These are phyloP conservation scores for Aegilops speltoides DNA, from an alignment of 176 grass and related monocot genomes.

Conservation along the genomic window DNA sequence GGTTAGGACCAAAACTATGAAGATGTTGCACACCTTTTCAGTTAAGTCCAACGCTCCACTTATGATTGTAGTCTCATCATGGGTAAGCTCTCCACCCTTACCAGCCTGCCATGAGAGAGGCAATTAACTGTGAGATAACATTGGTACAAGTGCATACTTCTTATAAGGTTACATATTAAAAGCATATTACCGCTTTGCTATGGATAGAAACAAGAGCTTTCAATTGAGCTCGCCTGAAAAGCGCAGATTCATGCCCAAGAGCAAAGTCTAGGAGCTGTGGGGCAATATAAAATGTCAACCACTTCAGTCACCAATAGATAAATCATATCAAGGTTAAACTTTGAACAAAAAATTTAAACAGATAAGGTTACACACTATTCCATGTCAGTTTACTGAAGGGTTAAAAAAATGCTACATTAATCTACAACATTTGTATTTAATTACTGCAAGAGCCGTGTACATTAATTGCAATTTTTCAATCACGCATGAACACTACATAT, in stretches of 20 bases:
- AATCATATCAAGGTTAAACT: slow-evolving; percentile 24
- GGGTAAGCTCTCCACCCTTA: slow-evolving; percentile 99
- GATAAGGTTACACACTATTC: background rate
- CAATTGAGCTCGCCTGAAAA: slow-evolving; percentile 96
- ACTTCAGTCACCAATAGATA: slow-evolving; percentile 22
- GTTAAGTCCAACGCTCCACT: slow-evolving; percentile 98
- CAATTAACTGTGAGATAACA: slow-evolving; percentile 15
- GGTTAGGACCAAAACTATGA: slow-evolving; percentile 4
- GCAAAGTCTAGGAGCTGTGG: slow-evolving; percentile 87
- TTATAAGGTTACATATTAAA: slow-evolving; percentile 20
- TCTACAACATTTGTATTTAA: background rate
- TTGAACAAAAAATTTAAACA: background rate
- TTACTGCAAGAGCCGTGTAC: slow-evolving; percentile 10
- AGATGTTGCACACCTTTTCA: slow-evolving; percentile 69
- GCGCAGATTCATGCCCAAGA: slow-evolving; percentile 98
- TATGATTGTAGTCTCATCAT: slow-evolving; percentile 99
- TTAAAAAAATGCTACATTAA: background rate
- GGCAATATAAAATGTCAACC: slow-evolving; percentile 33
- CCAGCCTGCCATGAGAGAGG: slow-evolving; percentile 70
- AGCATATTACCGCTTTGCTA: slow-evolving; percentile 82
- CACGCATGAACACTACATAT: background rate
- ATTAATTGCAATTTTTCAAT: slow-evolving; percentile 27
- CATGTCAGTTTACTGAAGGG: slow-evolving; percentile 19
- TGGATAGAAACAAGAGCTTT: slow-evolving; percentile 99
- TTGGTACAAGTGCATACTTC: background rate